Conservation (phyloP, 257 asterid species). For the Mentha longifolia region DNA sequence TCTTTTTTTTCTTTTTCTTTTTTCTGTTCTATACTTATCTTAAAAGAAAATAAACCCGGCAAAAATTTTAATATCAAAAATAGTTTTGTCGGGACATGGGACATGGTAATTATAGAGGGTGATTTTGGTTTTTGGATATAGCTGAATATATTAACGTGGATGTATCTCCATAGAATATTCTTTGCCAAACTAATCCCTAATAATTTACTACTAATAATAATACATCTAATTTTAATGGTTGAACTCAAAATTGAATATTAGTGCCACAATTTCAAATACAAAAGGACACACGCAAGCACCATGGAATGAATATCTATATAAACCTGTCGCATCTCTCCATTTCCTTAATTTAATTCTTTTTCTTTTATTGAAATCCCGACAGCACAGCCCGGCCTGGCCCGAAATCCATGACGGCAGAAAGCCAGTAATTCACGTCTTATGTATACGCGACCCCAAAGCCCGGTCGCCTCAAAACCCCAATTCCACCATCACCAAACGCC, state of each 20-base stretch:
- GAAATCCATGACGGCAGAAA: background rate
- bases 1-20: too few relatives aligned
- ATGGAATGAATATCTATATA: background rate
- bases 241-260: background rate
- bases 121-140: too few relatives aligned
- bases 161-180: background rate
- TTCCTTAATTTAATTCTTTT: too few relatives aligned
- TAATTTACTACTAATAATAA: too few relatives aligned
- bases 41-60: too few relatives aligned
- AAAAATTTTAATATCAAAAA: too few relatives aligned
- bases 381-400: slow-evolving; percentile 19
- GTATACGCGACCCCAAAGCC: too few relatives aligned
- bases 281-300: background rate
- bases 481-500: slow-evolving; percentile 8
- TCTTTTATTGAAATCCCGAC: background rate
- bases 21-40: too few relatives aligned
- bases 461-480: slow-evolving; percentile 16
- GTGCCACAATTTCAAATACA: background rate
- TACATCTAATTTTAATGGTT: too few relatives aligned
- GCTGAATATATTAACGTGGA: too few relatives aligned
- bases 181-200: background rate
- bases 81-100: too few relatives aligned
- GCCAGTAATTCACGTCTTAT: background rate
- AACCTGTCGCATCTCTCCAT: background rate
- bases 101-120: too few relatives aligned